Conservation (phyloP, 139 green algal species). For the Chlorella ohadii region DNA sequence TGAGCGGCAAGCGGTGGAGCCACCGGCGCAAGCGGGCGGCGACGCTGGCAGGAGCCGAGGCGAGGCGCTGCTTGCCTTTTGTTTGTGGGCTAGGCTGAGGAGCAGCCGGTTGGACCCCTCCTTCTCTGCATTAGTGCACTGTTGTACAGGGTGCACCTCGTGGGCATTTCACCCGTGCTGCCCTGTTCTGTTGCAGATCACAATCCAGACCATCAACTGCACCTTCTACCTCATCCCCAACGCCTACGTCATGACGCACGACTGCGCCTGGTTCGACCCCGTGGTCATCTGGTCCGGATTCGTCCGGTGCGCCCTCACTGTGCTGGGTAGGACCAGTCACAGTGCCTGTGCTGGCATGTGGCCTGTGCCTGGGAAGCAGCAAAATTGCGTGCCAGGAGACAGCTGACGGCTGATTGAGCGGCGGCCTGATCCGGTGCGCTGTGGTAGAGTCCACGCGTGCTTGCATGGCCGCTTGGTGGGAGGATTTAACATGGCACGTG, state of each 20-base stretch:
- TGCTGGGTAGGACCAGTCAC: too few species aligned
- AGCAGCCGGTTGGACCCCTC: neutral
- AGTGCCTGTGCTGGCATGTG: too few species aligned
- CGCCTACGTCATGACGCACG: constrained; percentile 27
- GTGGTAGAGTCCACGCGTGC: too few species aligned
- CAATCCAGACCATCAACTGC: constrained; percentile 32
- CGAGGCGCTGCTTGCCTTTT: neutral
- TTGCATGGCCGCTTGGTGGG: too few species aligned
- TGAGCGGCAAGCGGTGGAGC: constrained; percentile 32
- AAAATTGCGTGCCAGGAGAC: too few species aligned
- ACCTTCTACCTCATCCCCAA: constrained; percentile 45
- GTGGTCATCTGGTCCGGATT: constrained; percentile 28
- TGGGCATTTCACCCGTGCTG: too few species aligned
- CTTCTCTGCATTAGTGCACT: neutral
- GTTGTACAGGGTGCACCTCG: too few species aligned
- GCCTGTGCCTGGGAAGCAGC: too few species aligned
- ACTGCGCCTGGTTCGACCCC: constrained; percentile 26
- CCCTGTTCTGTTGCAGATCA: neutral
- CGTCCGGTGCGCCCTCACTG: constrained; percentile 16
- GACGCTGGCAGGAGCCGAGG: neutral
- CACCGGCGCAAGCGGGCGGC: neutral
- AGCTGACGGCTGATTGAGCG: too few species aligned
- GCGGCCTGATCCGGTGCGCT: too few species aligned
- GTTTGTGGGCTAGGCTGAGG: too few species aligned
- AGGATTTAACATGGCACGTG: too few species aligned